Conservation (phyloP, 2,329 filamentous ascomycete species). For the Apiospora rasikravindrae region DNA sequence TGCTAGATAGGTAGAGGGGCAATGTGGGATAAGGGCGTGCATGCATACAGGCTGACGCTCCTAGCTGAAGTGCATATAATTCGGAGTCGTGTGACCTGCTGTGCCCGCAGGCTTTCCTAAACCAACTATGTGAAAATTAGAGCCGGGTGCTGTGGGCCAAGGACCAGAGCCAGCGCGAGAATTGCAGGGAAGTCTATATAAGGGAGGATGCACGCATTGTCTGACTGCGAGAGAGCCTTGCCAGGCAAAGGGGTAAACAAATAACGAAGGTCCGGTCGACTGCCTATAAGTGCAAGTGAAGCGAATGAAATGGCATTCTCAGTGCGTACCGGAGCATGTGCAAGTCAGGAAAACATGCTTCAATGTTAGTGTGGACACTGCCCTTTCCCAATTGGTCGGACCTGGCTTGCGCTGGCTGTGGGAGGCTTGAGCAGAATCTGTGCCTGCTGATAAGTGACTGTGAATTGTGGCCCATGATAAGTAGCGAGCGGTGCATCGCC, state of each 20-base stretch:
- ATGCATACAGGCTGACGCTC: constrained; percentile 12
- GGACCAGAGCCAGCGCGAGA: background rate
- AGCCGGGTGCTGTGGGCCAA: background rate
- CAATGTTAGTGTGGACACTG: constrained; percentile 3
- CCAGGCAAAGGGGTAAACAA: background rate
- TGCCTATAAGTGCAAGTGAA: constrained; percentile 8
- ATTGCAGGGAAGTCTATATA: background rate
- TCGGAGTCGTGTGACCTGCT: constrained; percentile 10
- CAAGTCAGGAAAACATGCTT: constrained; percentile 8
- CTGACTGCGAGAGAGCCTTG: background rate
- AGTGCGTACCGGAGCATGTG: constrained; percentile 8
- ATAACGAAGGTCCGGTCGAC: background rate
- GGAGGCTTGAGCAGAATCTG: constrained; percentile 14
- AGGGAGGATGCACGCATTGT: background rate
- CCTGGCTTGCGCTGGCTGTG: background rate
- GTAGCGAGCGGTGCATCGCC: background rate
- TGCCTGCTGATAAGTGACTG: constrained; percentile 10
- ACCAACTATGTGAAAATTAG: constrained; percentile 1
- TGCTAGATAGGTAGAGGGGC: background rate
- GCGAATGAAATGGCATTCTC: constrained; percentile 17
- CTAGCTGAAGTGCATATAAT: background rate
- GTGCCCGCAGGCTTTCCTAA: background rate
- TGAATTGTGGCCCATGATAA: background rate
- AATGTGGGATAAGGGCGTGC: background rate
- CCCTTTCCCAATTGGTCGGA: constrained; percentile 8